A percentile compares a stretch with the other conserved stretches of the same genome.
Conservation (phyloP, 2,329 filamentous ascomycete genomes). For the Malbranchea zuffiana region DNA sequence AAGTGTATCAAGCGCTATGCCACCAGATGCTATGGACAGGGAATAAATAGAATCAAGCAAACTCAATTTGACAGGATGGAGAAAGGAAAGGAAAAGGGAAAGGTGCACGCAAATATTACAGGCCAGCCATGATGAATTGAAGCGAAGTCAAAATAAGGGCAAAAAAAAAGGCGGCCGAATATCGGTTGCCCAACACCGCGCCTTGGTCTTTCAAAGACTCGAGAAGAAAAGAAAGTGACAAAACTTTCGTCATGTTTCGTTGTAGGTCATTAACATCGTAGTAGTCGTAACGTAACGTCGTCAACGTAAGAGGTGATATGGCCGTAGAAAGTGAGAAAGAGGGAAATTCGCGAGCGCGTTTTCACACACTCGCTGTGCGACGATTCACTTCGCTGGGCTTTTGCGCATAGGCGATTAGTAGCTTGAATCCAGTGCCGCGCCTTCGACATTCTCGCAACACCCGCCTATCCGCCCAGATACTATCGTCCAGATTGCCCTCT, state of each 20-base stretch:
- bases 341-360: not conserved
- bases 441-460: conserved; percentile 77
- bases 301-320: too few relatives aligned
- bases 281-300: conserved; percentile 6
- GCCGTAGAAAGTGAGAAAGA: not conserved
- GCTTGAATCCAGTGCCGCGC: conserved; percentile 73
- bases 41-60: too few relatives aligned
- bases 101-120: too few relatives aligned
- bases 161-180: too few relatives aligned
- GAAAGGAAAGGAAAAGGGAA: too few relatives aligned
- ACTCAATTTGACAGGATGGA: too few relatives aligned
- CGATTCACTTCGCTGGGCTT: conserved; percentile 49
- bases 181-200: too few relatives aligned
- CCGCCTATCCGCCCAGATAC: conserved; percentile 68
- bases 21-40: too few relatives aligned
- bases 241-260: conserved; percentile 8
- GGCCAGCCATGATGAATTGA: too few relatives aligned
- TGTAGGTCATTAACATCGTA: conserved; percentile 8
- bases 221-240: conserved; percentile 1
- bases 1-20: too few relatives aligned
- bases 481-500: conserved; percentile 41
- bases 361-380: conserved; percentile 35
- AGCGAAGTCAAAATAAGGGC: too few relatives aligned
- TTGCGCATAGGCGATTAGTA: conserved; percentile 84
- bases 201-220: conserved; percentile 3